These are phyloP conservation scores for Sporopachydermia cereana DNA, from an alignment of 1,139 yeast species.

Conservation along the genomic window DNA sequence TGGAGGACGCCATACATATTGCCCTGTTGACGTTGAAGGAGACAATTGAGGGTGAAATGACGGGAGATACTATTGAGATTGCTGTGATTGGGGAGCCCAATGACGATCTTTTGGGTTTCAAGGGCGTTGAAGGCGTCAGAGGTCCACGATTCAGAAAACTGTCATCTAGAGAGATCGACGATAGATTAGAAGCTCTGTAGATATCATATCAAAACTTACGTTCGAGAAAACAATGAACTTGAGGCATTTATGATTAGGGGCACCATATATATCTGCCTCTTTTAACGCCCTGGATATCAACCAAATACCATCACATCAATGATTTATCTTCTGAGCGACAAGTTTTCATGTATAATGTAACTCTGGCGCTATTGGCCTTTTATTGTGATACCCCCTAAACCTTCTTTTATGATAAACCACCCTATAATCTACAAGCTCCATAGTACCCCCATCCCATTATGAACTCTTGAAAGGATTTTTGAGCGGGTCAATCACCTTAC, in stretches of 20 bases:
- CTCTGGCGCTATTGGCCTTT: background rate
- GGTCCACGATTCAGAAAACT: slow-evolving; percentile 89
- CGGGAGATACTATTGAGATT: slow-evolving; percentile 91
- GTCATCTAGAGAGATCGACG: slow-evolving; percentile 85
- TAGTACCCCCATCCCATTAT: too few species aligned
- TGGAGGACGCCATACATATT: slow-evolving; percentile 97
- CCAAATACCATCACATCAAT: too few species aligned
- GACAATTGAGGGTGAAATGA: slow-evolving; percentile 95
- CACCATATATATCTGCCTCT: too few species aligned
- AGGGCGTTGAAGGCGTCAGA: slow-evolving; percentile 58
- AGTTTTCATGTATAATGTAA: background rate
- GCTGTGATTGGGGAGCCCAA: slow-evolving; percentile 80
- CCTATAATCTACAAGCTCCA: too few species aligned
- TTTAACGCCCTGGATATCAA: too few species aligned
- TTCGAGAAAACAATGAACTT: too few species aligned
- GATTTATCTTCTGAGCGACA: too few species aligned
- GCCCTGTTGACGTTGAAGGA: slow-evolving; percentile 91
- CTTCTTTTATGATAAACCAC: too few species aligned
- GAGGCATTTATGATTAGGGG: too few species aligned
- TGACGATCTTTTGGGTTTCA: slow-evolving; percentile 70
- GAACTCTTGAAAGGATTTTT: slow-evolving; percentile 46
- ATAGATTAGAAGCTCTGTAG: slow-evolving; percentile 83
- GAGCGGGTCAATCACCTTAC: slow-evolving; percentile 83
- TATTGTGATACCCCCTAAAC: too few species aligned
- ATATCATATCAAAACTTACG: too few species aligned